Conservation (phyloP, 2,329 filamentous ascomycete genomes). For the Neodidymelliopsis sp. region DNA sequence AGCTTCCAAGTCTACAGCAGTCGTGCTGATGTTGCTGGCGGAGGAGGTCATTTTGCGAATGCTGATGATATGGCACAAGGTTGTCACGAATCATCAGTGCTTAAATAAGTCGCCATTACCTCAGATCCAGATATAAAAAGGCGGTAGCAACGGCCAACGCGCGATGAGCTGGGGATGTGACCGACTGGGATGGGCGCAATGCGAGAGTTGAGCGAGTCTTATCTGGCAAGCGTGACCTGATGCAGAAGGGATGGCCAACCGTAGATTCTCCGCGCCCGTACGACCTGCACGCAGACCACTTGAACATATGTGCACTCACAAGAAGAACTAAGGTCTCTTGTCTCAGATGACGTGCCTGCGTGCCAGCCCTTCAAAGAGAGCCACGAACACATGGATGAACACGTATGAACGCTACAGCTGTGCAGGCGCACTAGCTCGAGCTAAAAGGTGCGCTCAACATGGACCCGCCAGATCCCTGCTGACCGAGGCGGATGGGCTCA, state of each 20-base stretch:
- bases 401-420: conserved; percentile 2
- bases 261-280: conserved; percentile 5
- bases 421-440: conserved; percentile 12
- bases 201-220: conserved; percentile 18
- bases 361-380: neutral
- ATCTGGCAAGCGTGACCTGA: conserved; percentile 27
- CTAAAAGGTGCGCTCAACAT: conserved; percentile 6
- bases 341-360: neutral
- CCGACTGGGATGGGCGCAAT: conserved; percentile 12
- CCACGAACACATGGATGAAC: neutral
- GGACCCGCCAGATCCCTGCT: too few relatives aligned
- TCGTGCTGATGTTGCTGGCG: conserved; percentile 5
- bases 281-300: conserved; percentile 3
- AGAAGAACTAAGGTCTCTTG: conserved; percentile 4
- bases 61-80: neutral
- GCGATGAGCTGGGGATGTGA: conserved; percentile 15
- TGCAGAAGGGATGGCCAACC: conserved; percentile 20
- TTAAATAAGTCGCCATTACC: conserved; percentile 1
- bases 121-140: conserved; percentile 1
- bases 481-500: conserved; percentile 1
- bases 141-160: neutral
- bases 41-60: conserved; percentile 10
- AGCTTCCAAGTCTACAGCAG: conserved; percentile 27
- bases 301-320: conserved; percentile 4
- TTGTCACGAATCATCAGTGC: neutral